Conservation (phyloP, 352 stramenopile species). For the Peronosclerospora sorghi region DNA sequence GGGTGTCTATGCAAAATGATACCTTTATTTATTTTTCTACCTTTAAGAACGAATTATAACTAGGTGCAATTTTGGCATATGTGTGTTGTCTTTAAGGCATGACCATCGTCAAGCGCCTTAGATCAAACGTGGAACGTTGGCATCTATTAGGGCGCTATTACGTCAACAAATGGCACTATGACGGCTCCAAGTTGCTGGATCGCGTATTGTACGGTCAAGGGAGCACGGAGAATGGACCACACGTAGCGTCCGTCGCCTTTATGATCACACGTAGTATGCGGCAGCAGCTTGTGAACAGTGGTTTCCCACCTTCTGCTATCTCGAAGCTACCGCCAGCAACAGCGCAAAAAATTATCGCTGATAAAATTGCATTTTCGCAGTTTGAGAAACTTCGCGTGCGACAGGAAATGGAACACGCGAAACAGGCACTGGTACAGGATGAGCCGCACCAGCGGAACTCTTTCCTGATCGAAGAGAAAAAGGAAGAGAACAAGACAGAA, state of each 20-base stretch:
- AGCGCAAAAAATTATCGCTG: slow-evolving; percentile 46
- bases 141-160: slow-evolving; percentile 66
- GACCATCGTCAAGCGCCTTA: slow-evolving; percentile 29
- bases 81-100: too few species aligned
- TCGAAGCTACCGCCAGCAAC: slow-evolving; percentile 39
- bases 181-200: slow-evolving; percentile 62
- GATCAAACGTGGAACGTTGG: slow-evolving; percentile 40
- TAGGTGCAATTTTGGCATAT: too few species aligned
- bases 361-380: slow-evolving; percentile 46
- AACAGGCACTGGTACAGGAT: slow-evolving; percentile 12
- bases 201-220: slow-evolving; percentile 55
- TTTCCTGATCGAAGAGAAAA: slow-evolving; percentile 3
- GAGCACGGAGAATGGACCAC: slow-evolving; percentile 24
- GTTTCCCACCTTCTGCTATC: slow-evolving; percentile 54
- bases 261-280: slow-evolving; percentile 78
- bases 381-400: slow-evolving; percentile 31
- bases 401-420: slow-evolving; percentile 11
- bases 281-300: slow-evolving; percentile 37
- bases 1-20: too few species aligned
- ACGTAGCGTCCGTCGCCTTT: slow-evolving; percentile 67
- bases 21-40: too few species aligned
- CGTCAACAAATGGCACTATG: slow-evolving; percentile 78
- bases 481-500: not conserved
- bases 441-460: slow-evolving; percentile 8
- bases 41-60: too few species aligned